Evolutionary conservation across 257 asterid genomes (phyloP), one percentile per base, ranked within the genome.

Genomic region (Solanum gracilifrons): DNA sequence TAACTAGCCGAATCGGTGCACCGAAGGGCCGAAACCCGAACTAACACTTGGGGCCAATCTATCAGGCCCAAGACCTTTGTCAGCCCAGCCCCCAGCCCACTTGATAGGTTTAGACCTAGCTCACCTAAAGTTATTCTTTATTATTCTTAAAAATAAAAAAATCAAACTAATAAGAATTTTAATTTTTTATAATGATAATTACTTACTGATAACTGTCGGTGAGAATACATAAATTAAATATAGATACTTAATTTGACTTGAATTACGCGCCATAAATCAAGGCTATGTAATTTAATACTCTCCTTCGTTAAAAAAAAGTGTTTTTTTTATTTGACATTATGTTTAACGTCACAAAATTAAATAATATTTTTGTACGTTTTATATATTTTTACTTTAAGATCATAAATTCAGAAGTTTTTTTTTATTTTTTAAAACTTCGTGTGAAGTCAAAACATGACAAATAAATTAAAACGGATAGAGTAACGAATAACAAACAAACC

Each of bases 401-500:
- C 64, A 55, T 55, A 55, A 18, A 16, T 4, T 48, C 18, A 48
- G 6, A 18, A 5, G 0, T 8, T 6, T 55, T 13, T 55, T 1
- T 5, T 48, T 51, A 5, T 15, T 16, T 16, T 51, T 2, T 51
- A 16, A 18, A 39, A 39, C 4, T 39, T 39, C 0, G 13, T 21
- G n/a, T 58, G 2, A 58, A 62, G 0, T 62, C 1, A 62, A 62
- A 20, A 2, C 1, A 62, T 2, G 15, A n/a, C 0, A 62, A 62
- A 62, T 2, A 23, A 62, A 62, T n/a, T 62, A 0, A 10, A 62
- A n/a, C 1, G 5, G 1, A 4, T 1, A 1, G 0, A 9, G 1
- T 62, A 12, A 37, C 23, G 4, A 23, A 37, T 12, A 23, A 23
- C 33, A 76, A 76, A 11, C 83, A 76, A 76, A 74, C 82, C 51